Evolutionary conservation across 1,284 basidiomycete species (phyloP), one percentile per base, ranked within the genome.

Genomic region (Ganoderma resinaceum): DNA sequence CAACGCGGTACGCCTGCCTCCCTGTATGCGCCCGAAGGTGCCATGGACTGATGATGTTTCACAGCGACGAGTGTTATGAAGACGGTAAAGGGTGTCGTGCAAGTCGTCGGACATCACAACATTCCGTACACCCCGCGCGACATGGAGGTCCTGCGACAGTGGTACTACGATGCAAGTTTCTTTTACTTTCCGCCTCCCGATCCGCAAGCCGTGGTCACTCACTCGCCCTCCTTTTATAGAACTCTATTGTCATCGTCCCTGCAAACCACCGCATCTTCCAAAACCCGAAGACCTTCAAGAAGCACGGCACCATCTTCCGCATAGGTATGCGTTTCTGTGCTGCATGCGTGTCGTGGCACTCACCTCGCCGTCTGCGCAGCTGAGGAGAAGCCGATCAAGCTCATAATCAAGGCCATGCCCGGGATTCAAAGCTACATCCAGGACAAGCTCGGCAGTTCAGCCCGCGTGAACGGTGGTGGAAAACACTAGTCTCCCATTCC

Each of bases 91-190:
- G 90, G 88, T 2, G 86, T 96, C 2, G 84, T 95, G 18, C 93
- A 95, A 76, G 89, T 96, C 26, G 87, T 94, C 5, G 94, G 94
- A 3, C 82, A 88, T 69, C 85, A 89, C 62, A 85, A 82, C 61
- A 80, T 88, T 60, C 91, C 91, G 0, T 71, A 82, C 26, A 82
- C 83, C 43, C 87, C 91, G 20, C 84, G 82, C 67, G 83, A 87
- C 65, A 78, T 83, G 8, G 81, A 83, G 14, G 86, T 85, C 7
- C 79, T 91, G 1, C 82, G 84, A 37, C 72, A 78, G 33, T 94
- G 92, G 92, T 94, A 93, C 79, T 80, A 80, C 62, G 83, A 88
- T 77, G 91, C 90, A 73, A 26, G 76, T 66, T 18, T 8, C 8
- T 14, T 12, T 29, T 18, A 12, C 8, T 14, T 12, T 29, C 1